These are phyloP conservation scores for Suillus bovinus DNA, from an alignment of 768 basidiomycete species.

Conservation along the genomic window DNA sequence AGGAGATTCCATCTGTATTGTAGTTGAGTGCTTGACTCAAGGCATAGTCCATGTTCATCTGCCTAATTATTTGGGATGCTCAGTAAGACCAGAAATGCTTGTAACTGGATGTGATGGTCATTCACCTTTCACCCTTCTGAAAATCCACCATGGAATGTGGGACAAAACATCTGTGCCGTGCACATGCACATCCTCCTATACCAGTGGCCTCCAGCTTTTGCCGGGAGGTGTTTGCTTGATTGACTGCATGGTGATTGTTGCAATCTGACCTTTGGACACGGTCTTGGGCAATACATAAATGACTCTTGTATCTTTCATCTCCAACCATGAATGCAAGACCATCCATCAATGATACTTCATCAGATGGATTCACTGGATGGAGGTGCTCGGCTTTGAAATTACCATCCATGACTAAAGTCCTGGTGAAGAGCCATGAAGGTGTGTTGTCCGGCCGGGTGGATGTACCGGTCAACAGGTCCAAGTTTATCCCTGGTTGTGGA, in stretches of 20 bases:
- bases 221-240: slow-evolving; percentile 5
- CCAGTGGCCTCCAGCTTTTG: slow-evolving; percentile 26
- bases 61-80: slow-evolving; percentile 11
- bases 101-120: not conserved
- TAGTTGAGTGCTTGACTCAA: slow-evolving; percentile 23
- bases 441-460: not conserved
- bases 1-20: slow-evolving; percentile 7
- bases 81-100: not conserved
- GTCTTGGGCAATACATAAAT: not conserved
- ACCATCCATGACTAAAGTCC: not conserved
- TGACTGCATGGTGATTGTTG: slow-evolving; percentile 22
- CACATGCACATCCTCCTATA: slow-evolving; percentile 33
- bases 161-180: slow-evolving; percentile 32
- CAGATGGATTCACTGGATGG: not conserved
- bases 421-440: not conserved
- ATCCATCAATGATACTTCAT: not conserved
- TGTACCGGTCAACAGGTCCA: not conserved
- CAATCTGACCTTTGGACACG: slow-evolving; percentile 15
- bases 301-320: not conserved
- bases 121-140: slow-evolving; percentile 33
- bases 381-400: not conserved
- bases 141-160: slow-evolving; percentile 33
- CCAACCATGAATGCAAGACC: not conserved
- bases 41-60: slow-evolving; percentile 31
- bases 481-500: not conserved